Evolutionary conservation across 2,329 filamentous ascomycete genomes (phyloP).

Genomic region (Geosmithia morbida): DNA sequence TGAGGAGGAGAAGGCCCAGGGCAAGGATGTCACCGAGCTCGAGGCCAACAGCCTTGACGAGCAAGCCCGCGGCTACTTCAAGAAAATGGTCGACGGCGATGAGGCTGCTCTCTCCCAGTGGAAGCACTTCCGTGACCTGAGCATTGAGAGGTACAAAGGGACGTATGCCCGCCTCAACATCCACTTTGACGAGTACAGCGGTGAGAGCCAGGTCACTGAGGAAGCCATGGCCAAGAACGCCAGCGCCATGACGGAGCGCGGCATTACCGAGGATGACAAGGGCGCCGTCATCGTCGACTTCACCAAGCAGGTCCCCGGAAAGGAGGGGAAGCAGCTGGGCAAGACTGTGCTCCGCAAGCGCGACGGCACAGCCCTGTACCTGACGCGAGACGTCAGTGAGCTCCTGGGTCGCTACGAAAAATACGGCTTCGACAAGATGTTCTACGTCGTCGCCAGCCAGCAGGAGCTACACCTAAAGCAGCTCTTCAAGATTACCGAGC

Average conservation of each 20-base stretch:
- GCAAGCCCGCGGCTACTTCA: constrained; percentile 60
- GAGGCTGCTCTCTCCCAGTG: constrained; percentile 44
- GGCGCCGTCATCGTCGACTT: constrained; percentile 63
- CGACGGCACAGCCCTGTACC: constrained; percentile 62
- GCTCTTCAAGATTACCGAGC: constrained; percentile 62
- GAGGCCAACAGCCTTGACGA: constrained; percentile 51
- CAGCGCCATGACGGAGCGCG: constrained; percentile 46
- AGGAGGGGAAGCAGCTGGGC: constrained; percentile 54
- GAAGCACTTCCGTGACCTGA: constrained; percentile 51
- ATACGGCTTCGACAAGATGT: constrained; percentile 63
- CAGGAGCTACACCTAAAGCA: constrained; percentile 62
- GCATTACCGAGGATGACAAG: constrained; percentile 54
- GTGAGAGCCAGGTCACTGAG: constrained; percentile 53
- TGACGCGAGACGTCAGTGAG: constrained; percentile 67
- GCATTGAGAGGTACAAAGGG: constrained; percentile 49
- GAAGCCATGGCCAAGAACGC: constrained; percentile 51
- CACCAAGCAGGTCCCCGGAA: constrained; percentile 48
- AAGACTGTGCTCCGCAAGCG: constrained; percentile 58
- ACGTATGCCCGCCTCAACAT: constrained; percentile 61
- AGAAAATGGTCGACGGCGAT: constrained; percentile 54
- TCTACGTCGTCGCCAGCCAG: constrained; percentile 61
- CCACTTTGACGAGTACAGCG: constrained; percentile 50
- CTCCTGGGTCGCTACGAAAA: constrained; percentile 49
- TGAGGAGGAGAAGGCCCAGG: constrained; percentile 37
- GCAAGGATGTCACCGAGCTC: constrained; percentile 31